A percentile compares a stretch with the other conserved stretches of the same genome.
phyloP scores from a whole-genome alignment of 2,329 filamentous ascomycete genomes.

The Fusarium ambrosium region DNA sequence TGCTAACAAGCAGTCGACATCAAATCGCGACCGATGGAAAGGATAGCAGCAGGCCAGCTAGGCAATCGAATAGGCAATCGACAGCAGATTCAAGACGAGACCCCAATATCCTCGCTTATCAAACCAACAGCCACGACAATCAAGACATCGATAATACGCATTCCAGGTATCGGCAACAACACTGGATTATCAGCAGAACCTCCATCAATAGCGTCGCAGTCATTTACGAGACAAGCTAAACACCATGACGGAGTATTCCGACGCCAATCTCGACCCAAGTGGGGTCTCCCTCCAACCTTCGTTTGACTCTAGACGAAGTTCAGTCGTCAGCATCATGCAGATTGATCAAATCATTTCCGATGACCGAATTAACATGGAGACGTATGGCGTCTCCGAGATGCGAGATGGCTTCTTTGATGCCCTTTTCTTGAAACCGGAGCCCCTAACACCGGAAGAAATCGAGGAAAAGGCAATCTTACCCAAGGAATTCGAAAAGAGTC shows the following conservation, averaged over 20 bases:
- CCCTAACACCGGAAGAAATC: slow-evolving; percentile 55
- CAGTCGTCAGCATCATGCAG: slow-evolving; percentile 50
- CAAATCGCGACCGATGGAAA: neutral
- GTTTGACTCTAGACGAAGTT: slow-evolving; percentile 46
- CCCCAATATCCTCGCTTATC: neutral
- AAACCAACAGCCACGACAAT: neutral
- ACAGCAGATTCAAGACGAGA: neutral
- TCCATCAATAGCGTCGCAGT: neutral
- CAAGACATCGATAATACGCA: neutral
- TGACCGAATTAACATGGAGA: slow-evolving; percentile 53
- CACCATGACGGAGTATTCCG: slow-evolving; percentile 3
- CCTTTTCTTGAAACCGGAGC: slow-evolving; percentile 59
- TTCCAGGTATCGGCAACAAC: neutral
- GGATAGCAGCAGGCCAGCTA: neutral
- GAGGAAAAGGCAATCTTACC: slow-evolving; percentile 61
- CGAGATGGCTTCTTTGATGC: slow-evolving; percentile 64
- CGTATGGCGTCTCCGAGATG: slow-evolving; percentile 59
- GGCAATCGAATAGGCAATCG: neutral
- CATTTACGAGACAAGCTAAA: neutral
- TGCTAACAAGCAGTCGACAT: neutral
- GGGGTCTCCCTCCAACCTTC: slow-evolving; percentile 35
- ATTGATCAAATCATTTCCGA: slow-evolving; percentile 53
- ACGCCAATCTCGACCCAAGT: slow-evolving; percentile 11
- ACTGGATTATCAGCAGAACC: neutral
- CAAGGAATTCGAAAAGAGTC: slow-evolving; percentile 58